Evolutionary conservation across 1,284 basidiomycete genomes (phyloP), one percentile per base, ranked within the genome.

Genomic region (Retiboletus flavoniger): DNA sequence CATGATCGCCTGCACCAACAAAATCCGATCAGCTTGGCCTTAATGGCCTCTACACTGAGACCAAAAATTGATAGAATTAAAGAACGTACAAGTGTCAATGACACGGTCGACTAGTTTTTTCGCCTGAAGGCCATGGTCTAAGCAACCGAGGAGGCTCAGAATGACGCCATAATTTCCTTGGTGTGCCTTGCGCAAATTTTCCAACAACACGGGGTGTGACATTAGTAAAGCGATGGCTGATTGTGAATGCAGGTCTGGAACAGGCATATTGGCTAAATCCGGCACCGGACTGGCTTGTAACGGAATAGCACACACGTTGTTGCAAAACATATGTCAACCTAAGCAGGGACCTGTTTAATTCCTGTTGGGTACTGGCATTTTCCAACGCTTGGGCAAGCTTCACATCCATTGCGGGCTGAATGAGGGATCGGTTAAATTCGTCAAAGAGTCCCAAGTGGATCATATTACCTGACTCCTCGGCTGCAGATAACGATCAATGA

Each of bases 91-190:
- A 51, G 85, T 80, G 67, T 98, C 94, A 54, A 98, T 89, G 53
- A 97, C 82, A 13, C 83, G 79, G 73, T 98, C 95, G 0, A 94
- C 94, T 2, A 97, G 76, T 49, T 79, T 84, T 76, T 98, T 98
- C 13, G 87, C 82, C 62, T 84, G 79, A 24, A 86, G 72, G 0
- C 95, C 95, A 53, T 89, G 80, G 62, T 97, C 95, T 39, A 98
- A 74, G 60, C 88, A 93, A 10, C 95, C 94, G 3, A 98, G 77
- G 26, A 98, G 79, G 65, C 92, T 93, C 26, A 97, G 80, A 26
- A 98, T 87, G 42, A 95, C 77, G 47, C 93, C 86, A 67, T 96
- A 98, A 62, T 91, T 93, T 42, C 95, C 95, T 78, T 87, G 83
- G 61, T 93, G 83, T 0, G 93, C 93, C 63, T 87, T 93, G 51